phyloP scores from a whole-genome alignment of 805 yeast genomes.

The Saccharomyces eubayanus region DNA sequence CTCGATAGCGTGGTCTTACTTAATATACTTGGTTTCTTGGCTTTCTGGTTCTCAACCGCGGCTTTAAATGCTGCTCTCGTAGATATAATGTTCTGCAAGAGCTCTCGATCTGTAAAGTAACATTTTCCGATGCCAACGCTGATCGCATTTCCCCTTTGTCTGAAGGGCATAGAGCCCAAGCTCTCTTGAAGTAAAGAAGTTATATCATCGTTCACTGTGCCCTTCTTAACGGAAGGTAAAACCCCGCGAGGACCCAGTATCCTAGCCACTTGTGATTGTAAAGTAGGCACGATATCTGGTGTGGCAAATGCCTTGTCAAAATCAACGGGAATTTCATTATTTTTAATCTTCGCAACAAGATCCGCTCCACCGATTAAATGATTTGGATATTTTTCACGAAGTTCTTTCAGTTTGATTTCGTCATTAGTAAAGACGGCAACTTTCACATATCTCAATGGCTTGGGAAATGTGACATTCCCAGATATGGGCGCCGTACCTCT shows the following conservation, averaged over 20 bases:
- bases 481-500: slow-evolving; percentile 68
- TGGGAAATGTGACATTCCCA: slow-evolving; percentile 68
- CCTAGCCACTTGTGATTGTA: slow-evolving; percentile 63
- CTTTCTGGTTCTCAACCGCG: slow-evolving; percentile 45
- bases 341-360: slow-evolving; percentile 51
- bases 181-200: slow-evolving; percentile 43
- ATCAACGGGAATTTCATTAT: slow-evolving; percentile 41
- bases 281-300: slow-evolving; percentile 60
- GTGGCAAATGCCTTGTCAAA: slow-evolving; percentile 80
- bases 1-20: slow-evolving; percentile 64
- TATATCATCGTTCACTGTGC: slow-evolving; percentile 72
- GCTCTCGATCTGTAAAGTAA: slow-evolving; percentile 66
- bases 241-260: slow-evolving; percentile 80
- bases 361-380: slow-evolving; percentile 64
- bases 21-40: slow-evolving; percentile 58
- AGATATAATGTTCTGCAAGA: slow-evolving; percentile 60
- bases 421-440: slow-evolving; percentile 62
- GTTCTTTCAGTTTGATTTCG: slow-evolving; percentile 43
- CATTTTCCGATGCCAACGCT: slow-evolving; percentile 70
- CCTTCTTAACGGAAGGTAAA: slow-evolving; percentile 80
- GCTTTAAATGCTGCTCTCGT: slow-evolving; percentile 54
- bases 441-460: slow-evolving; percentile 56
- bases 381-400: slow-evolving; percentile 51
- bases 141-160: slow-evolving; percentile 57
- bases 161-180: slow-evolving; percentile 66